Conservation (phyloP, 495 filamentous ascomycete species). For the Usnea hakonensis region DNA sequence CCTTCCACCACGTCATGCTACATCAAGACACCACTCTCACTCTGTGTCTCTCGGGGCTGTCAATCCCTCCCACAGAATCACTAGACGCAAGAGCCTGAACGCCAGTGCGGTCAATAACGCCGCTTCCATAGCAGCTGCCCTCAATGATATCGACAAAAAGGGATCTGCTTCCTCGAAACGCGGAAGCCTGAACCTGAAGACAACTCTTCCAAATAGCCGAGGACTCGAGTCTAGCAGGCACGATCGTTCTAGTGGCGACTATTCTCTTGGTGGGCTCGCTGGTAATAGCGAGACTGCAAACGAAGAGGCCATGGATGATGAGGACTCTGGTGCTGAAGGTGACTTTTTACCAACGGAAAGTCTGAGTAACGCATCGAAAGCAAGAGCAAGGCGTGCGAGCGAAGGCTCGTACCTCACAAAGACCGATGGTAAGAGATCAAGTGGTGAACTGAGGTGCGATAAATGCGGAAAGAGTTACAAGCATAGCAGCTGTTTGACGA, state of each 20-base stretch:
- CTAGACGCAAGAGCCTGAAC: constrained; percentile 87
- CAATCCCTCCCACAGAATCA: constrained; percentile 76
- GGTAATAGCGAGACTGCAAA: constrained; percentile 53
- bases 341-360: constrained; percentile 12
- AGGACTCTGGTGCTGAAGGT: constrained; percentile 25
- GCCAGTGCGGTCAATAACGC: constrained; percentile 67
- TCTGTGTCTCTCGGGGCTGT: constrained; percentile 71
- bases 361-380: constrained; percentile 43
- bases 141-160: constrained; percentile 54
- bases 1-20: constrained; percentile 36
- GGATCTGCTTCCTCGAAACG: constrained; percentile 24
- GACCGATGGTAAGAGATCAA: constrained; percentile 64
- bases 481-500: constrained; percentile 99
- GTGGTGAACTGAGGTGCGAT: constrained; percentile 86
- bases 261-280: neutral
- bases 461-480: constrained; percentile 99
- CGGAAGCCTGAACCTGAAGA: constrained; percentile 38
- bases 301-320: constrained; percentile 47
- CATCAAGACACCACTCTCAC: constrained; percentile 72
- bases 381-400: constrained; percentile 71
- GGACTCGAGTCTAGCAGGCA: constrained; percentile 40
- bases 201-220: constrained; percentile 34
- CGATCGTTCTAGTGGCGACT: constrained; percentile 22
- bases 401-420: constrained; percentile 75
- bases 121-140: constrained; percentile 65